Evolutionary conservation across 2,329 filamentous ascomycete genomes (phyloP).

Genomic region (Helotiales sp.): DNA sequence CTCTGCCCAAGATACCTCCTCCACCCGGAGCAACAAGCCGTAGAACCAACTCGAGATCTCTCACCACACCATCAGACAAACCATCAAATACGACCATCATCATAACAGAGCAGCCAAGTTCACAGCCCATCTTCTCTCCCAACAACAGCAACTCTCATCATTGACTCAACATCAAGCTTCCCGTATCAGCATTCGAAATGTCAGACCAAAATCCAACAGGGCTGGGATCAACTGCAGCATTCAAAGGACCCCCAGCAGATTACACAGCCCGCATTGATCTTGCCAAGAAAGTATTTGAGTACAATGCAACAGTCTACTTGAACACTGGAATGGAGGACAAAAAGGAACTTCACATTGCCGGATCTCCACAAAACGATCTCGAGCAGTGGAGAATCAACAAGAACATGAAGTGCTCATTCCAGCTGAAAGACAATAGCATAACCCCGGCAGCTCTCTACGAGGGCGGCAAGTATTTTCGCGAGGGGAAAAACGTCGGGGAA

Average conservation of each 20-base stretch:
- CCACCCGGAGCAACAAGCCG: no score
- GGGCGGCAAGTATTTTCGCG: background rate
- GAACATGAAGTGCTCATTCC: background rate
- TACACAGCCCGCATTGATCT: background rate
- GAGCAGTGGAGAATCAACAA: background rate
- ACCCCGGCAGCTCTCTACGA: background rate
- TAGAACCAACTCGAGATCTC: no score
- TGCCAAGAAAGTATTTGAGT: background rate
- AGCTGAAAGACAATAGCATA: background rate
- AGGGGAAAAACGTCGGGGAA: background rate
- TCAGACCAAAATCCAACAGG: no score
- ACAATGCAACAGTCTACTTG: background rate
- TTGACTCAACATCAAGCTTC: no score
- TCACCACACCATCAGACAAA: no score
- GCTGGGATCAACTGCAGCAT: background rate
- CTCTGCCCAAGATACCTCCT: no score
- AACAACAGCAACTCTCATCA: no score
- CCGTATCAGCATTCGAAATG: no score
- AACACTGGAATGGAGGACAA: background rate
- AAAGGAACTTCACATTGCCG: background rate
- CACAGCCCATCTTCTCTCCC: no score
- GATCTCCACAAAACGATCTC: background rate
- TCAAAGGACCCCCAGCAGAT: background rate
- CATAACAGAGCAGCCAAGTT: no score
- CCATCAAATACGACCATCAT: no score